Percentiles rank a stretch among this genome's conserved stretches.
phyloP scores from a whole-genome alignment of 2,329 filamentous ascomycete genomes.

The Torrubiella hemipterigena region DNA sequence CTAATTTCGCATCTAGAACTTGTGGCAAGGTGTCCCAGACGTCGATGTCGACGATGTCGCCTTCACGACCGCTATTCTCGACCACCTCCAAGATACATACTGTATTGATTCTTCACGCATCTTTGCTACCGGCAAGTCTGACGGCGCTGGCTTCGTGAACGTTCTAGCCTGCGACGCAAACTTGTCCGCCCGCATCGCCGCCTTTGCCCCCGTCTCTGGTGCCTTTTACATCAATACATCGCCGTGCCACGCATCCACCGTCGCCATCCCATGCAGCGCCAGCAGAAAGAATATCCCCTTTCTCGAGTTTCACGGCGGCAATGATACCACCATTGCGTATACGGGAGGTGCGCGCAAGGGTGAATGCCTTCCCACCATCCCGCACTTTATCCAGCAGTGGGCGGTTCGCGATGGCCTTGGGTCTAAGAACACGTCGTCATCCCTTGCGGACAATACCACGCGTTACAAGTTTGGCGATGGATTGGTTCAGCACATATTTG shows the following conservation, averaged over 20 bases:
- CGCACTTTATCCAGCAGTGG: slow-evolving; percentile 24
- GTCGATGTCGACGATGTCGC: slow-evolving; percentile 26
- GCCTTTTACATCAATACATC: slow-evolving; percentile 23
- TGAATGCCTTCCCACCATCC: slow-evolving; percentile 29
- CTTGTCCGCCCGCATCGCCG: slow-evolving; percentile 22
- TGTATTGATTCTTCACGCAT: slow-evolving; percentile 24
- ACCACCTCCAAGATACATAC: slow-evolving; percentile 18
- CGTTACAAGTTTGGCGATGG: slow-evolving; percentile 18
- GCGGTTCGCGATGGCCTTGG: slow-evolving; percentile 16
- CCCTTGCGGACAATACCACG: slow-evolving; percentile 10
- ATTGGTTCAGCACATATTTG: slow-evolving; percentile 18
- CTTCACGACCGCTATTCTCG: slow-evolving; percentile 27
- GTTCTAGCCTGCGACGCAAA: slow-evolving; percentile 23
- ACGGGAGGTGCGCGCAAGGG: slow-evolving; percentile 26
- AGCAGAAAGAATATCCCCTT: slow-evolving; percentile 24
- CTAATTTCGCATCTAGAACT: slow-evolving; percentile 13
- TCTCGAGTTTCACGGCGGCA: slow-evolving; percentile 35
- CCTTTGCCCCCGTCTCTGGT: slow-evolving; percentile 25
- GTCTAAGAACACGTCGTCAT: slow-evolving; percentile 6
- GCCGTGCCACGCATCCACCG: slow-evolving; percentile 19
- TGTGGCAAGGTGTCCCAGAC: slow-evolving; percentile 24
- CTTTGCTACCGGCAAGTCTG: slow-evolving; percentile 26
- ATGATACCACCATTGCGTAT: slow-evolving; percentile 32
- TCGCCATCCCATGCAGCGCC: slow-evolving; percentile 24
- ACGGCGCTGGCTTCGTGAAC: slow-evolving; percentile 28